Percentiles rank a stretch among this genome's conserved stretches.
These are phyloP conservation scores for Nephelium lappaceum DNA, from an alignment of 345 rosid genomes.

Conservation along the genomic window DNA sequence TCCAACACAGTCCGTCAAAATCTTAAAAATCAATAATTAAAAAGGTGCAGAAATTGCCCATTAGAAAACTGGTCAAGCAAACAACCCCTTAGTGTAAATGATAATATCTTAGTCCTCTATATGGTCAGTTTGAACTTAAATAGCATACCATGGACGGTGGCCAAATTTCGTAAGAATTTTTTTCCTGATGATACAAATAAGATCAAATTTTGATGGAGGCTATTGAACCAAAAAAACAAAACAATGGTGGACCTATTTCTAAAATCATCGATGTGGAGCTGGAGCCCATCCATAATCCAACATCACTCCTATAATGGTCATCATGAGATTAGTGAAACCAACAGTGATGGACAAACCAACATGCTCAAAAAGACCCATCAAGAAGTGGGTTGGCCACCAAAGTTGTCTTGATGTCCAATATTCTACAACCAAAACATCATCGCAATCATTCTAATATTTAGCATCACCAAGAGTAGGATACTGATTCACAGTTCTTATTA, in stretches of 20 bases:
- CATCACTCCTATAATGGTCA: background rate
- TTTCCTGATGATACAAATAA: background rate
- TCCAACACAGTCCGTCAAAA: background rate
- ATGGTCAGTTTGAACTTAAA: background rate
- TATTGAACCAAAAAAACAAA: background rate
- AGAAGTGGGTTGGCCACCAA: background rate
- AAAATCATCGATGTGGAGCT: conserved; percentile 3
- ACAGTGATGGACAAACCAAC: background rate
- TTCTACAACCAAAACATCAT: background rate
- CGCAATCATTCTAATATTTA: background rate
- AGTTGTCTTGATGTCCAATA: background rate
- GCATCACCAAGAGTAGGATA: background rate
- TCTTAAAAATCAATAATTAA: background rate
- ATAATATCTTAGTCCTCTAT: background rate
- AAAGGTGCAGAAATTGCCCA: background rate
- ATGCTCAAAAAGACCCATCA: background rate
- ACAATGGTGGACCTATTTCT: background rate
- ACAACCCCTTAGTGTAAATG: background rate
- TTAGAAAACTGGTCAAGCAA: background rate
- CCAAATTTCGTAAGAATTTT: background rate
- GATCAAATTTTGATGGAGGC: background rate
- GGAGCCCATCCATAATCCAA: background rate
- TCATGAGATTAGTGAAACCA: background rate
- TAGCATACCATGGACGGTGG: background rate
- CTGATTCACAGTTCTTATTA: background rate